phyloP scores from a whole-genome alignment of 331 rosid species.

The Stylosanthes scabra region DNA sequence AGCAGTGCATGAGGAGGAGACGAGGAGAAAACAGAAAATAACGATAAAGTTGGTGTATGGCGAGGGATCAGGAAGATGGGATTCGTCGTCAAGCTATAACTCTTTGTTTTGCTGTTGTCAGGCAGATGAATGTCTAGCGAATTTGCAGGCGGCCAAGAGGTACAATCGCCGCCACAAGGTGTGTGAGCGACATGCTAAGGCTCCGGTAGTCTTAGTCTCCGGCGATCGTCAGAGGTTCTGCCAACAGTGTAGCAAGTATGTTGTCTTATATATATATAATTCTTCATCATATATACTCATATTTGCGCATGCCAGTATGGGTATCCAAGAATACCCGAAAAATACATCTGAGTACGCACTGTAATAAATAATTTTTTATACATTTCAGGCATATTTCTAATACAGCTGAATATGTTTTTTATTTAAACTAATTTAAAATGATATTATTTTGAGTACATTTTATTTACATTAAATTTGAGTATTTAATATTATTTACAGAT shows the following conservation, averaged over 20 bases:
- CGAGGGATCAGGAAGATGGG: neutral
- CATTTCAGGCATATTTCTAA: too few species aligned
- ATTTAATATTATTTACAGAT: too few species aligned
- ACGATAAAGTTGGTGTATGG: conserved; percentile 36
- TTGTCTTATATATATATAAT: neutral
- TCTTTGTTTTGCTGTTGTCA: conserved; percentile 35
- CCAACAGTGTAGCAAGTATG: conserved; percentile 51
- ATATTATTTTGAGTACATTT: too few species aligned
- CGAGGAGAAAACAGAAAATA: conserved; percentile 4
- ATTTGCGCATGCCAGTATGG: too few species aligned
- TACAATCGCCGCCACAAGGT: conserved; percentile 46
- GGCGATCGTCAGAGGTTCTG: conserved; percentile 51
- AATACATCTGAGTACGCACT: too few species aligned
- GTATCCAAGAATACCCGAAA: too few species aligned
- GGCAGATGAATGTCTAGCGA: conserved; percentile 43
- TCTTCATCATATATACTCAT: neutral
- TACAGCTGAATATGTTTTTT: too few species aligned
- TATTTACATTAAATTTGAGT: too few species aligned
- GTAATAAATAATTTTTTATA: too few species aligned
- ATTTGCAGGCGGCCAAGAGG: conserved; percentile 32
- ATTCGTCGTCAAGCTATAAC: neutral
- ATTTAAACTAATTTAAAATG: too few species aligned
- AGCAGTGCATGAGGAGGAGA: neutral
- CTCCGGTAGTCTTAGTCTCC: conserved; percentile 38
- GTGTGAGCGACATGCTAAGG: conserved; percentile 45